Conservation (phyloP, 306 rosid species). For the Oemleria cerasiformis region DNA sequence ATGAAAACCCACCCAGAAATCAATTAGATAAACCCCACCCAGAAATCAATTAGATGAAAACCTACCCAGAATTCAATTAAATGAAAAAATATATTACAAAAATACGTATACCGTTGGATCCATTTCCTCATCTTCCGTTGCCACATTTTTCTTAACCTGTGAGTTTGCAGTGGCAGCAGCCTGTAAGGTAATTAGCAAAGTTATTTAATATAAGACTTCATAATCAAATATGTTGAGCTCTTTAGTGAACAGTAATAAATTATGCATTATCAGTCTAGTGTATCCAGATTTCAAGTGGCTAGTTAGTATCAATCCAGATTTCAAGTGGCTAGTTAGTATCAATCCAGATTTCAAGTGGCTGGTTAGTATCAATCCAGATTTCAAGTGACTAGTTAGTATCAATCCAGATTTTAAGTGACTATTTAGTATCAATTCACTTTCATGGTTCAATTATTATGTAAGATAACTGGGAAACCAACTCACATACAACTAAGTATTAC, state of each 20-base stretch:
- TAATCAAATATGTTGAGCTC: neutral
- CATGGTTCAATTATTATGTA: neutral
- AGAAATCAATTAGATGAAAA: neutral
- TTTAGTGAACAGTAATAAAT: neutral
- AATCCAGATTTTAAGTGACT: neutral
- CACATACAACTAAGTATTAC: neutral
- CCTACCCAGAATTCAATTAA: neutral
- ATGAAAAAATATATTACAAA: neutral
- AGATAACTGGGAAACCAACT: neutral
- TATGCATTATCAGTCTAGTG: neutral
- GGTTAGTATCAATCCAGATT: too few species aligned
- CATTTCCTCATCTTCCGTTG: constrained; percentile 78
- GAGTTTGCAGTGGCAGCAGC: constrained; percentile 46
- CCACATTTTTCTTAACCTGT: constrained; percentile 48
- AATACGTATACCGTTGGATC: constrained; percentile 69
- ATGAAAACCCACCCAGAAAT: neutral
- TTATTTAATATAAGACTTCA: constrained; percentile 4
- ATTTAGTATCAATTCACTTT: neutral
- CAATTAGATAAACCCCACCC: neutral
- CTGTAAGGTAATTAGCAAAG: constrained; percentile 29
- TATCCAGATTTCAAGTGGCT: neutral
- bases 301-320: too few species aligned
- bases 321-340: neutral
- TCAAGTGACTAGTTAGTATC: neutral
- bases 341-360: neutral